Evolutionary conservation across 495 filamentous ascomycete species (phyloP).

Genomic region (Letharia columbiana): DNA sequence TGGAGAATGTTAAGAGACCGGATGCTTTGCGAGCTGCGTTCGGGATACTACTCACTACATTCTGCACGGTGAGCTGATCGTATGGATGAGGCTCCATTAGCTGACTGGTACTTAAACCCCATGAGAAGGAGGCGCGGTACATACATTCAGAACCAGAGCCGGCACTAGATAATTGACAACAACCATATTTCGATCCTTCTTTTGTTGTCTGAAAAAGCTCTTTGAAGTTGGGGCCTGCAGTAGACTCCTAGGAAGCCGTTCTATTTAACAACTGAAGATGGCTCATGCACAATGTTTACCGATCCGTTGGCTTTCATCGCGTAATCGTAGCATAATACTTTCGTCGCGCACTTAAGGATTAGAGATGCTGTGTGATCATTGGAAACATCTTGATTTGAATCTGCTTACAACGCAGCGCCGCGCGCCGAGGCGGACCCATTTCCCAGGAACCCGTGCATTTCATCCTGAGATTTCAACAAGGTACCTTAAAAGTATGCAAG

Average conservation of each 20-base stretch:
- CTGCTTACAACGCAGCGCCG: no score
- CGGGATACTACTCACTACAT: not conserved
- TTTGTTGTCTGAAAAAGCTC: not conserved
- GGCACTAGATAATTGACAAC: slow-evolving; percentile 7
- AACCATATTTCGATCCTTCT: not conserved
- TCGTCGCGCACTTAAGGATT: no score
- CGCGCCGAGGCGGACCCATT: no score
- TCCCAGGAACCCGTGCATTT: no score
- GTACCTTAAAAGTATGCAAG: no score
- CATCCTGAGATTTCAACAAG: no score
- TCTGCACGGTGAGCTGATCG: not conserved
- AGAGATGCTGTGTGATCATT: no score
- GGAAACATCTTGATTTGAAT: no score
- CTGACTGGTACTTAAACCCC: not conserved
- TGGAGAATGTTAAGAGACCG: not conserved
- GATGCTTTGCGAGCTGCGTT: not conserved
- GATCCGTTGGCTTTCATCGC: no score
- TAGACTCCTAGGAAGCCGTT: not conserved
- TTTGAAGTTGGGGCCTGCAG: not conserved
- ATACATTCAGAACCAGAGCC: not conserved
- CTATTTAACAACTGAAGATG: no score
- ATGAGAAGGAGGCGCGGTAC: not conserved
- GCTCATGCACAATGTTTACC: no score
- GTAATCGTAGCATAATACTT: no score
- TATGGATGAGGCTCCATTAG: not conserved